phyloP scores from a whole-genome alignment of 2,329 filamentous ascomycete species.

The Cercospora berteroae region DNA sequence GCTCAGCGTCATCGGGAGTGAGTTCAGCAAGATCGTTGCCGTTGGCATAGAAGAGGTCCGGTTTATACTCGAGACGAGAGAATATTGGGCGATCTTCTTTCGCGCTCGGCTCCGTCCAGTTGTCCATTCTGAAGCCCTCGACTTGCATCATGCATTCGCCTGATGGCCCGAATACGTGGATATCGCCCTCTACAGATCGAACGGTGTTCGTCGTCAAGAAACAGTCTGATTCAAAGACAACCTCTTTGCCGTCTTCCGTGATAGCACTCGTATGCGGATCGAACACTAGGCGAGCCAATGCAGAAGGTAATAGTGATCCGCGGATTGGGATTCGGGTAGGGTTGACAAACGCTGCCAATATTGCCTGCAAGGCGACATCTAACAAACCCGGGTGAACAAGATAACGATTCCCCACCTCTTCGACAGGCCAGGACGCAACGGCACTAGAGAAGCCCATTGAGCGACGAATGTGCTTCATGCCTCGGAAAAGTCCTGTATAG shows the following conservation, averaged over 20 bases:
- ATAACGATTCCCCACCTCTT: conserved; percentile 20
- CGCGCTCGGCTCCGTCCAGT: conserved; percentile 17
- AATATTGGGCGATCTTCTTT: conserved; percentile 22
- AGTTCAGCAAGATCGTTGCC: conserved; percentile 16
- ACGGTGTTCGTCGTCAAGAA: conserved; percentile 22
- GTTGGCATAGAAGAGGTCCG: conserved; percentile 21
- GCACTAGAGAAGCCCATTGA: conserved; percentile 21
- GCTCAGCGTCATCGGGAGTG: conserved; percentile 13
- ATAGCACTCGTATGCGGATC: conserved; percentile 16
- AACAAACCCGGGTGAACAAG: conserved; percentile 35
- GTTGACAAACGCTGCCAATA: conserved; percentile 33
- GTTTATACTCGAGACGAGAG: conserved; percentile 18
- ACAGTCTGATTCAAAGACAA: conserved; percentile 22
- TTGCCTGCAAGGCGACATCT: conserved; percentile 37
- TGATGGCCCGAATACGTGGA: conserved; percentile 27
- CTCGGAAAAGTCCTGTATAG: conserved; percentile 23
- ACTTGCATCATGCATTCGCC: conserved; percentile 16
- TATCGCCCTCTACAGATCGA: conserved; percentile 22
- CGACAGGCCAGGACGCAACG: conserved; percentile 19
- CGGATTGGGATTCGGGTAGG: conserved; percentile 27
- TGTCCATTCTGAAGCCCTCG: conserved; percentile 25
- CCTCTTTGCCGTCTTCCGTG: conserved; percentile 29
- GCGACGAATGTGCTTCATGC: conserved; percentile 20
- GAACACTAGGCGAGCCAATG: conserved; percentile 20
- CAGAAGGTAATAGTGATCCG: conserved; percentile 21